Evolutionary conservation across 1,139 yeast genomes (phyloP).

Genomic region (Magnusiomyces tetraspermus): DNA sequence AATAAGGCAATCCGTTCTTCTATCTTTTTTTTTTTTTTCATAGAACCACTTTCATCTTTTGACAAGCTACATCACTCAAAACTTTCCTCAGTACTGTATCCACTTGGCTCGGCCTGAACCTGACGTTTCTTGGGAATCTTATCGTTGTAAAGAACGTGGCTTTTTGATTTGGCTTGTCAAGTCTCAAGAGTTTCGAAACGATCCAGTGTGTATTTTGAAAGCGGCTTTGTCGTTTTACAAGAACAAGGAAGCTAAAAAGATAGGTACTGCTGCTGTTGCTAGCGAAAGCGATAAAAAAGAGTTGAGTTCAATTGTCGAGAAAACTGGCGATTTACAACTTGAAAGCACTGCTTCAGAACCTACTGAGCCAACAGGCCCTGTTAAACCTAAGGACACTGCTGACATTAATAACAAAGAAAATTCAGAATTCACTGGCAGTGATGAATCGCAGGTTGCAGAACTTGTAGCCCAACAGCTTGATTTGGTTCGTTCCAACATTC

Average conservation of each 20-base stretch:
- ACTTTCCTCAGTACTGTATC: slow-evolving; percentile 18
- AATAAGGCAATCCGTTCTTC: too few relatives aligned
- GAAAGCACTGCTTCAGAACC: neutral
- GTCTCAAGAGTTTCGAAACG: slow-evolving; percentile 1
- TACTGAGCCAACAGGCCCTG: neutral
- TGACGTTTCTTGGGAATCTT: slow-evolving; percentile 24
- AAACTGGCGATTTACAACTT: neutral
- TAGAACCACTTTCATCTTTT: slow-evolving; percentile 17
- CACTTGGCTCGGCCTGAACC: slow-evolving; percentile 22
- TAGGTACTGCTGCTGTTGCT: neutral
- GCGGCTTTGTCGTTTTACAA: neutral
- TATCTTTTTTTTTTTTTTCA: neutral
- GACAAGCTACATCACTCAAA: slow-evolving; percentile 12
- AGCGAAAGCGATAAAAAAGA: neutral
- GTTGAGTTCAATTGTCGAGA: neutral
- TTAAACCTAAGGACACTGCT: too few relatives aligned
- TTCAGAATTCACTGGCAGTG: neutral
- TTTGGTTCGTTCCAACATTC: neutral
- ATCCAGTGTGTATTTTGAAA: neutral
- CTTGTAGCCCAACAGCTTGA: neutral
- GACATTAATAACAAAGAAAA: neutral
- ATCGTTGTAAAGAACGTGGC: slow-evolving; percentile 20
- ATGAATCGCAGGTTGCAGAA: neutral
- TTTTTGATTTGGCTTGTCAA: slow-evolving; percentile 21
- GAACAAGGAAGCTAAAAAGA: neutral